Evolutionary conservation across 306 rosid species (phyloP).

Genomic region (Prunus padus): DNA sequence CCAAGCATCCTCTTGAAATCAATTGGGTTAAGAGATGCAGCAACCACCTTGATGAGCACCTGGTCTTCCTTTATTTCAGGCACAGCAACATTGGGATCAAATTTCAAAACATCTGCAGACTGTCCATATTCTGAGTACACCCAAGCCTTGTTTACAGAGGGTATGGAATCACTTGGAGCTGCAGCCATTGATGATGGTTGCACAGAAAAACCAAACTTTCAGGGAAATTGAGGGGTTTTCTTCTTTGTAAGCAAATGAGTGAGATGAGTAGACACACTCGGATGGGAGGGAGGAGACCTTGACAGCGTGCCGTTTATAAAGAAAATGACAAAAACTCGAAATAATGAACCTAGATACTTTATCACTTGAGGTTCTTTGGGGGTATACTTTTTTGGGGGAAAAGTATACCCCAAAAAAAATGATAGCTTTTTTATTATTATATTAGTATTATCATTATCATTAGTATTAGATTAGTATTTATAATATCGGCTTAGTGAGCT

Average conservation of each 20-base stretch:
- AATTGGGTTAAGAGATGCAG: constrained; percentile 62
- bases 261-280: neutral
- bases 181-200: constrained; percentile 31
- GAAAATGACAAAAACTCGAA: no score
- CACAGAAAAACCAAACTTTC: neutral
- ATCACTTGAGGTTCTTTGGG: no score
- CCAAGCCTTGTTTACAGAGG: constrained; percentile 56
- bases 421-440: no score
- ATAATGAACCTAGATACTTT: no score
- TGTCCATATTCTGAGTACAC: constrained; percentile 52
- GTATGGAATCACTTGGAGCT: constrained; percentile 19
- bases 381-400: no score
- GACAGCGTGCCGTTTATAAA: no score
- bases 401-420: no score
- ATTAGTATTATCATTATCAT: no score
- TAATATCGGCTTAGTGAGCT: no score
- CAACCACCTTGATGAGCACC: constrained; percentile 64
- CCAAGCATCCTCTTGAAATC: constrained; percentile 62
- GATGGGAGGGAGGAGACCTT: no score
- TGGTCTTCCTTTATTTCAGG: constrained; percentile 51
- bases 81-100: constrained; percentile 37
- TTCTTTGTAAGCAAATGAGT: neutral
- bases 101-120: constrained; percentile 44
- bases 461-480: no score
- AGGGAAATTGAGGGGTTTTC: neutral